Conservation (phyloP, 2,329 filamentous ascomycete species). For the Tolypocladium album region DNA sequence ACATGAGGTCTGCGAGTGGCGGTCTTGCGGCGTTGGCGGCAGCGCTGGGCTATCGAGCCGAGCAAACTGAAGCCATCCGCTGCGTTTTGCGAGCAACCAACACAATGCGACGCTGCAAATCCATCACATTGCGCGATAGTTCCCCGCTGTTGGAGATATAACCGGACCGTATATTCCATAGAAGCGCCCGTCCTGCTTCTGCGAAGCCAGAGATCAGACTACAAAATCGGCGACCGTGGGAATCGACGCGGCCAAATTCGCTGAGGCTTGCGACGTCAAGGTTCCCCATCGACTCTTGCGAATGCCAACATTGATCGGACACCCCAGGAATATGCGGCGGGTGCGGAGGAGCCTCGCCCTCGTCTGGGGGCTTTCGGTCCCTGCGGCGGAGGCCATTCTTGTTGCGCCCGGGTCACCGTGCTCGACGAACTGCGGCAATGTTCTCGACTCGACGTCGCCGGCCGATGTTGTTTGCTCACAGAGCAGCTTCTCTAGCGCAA, state of each 20-base stretch:
- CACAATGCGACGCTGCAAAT: not conserved
- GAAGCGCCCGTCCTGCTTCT: not conserved
- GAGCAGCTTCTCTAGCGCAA: conserved; percentile 23
- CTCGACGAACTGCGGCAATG: conserved; percentile 40
- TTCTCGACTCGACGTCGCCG: conserved; percentile 30
- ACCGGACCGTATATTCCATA: not conserved
- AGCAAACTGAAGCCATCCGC: not conserved
- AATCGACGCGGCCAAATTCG: not conserved
- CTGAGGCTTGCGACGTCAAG: not conserved
- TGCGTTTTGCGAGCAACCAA: not conserved
- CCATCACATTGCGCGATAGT: not conserved
- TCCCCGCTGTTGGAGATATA: not conserved
- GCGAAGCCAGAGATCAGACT: not conserved
- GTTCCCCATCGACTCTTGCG: not conserved
- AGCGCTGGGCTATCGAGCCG: not conserved
- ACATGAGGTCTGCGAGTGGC: not conserved
- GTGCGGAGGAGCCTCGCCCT: not conserved
- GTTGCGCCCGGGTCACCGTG: conserved; percentile 39
- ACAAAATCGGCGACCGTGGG: not conserved
- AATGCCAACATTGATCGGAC: not conserved
- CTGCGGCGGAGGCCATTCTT: conserved; percentile 22
- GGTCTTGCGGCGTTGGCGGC: not conserved
- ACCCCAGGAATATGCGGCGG: not conserved
- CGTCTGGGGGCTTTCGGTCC: conserved; percentile 3
- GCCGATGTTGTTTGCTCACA: conserved; percentile 39